phyloP scores from a whole-genome alignment of 129 eudicot species.

The Flaveria bidentis region DNA sequence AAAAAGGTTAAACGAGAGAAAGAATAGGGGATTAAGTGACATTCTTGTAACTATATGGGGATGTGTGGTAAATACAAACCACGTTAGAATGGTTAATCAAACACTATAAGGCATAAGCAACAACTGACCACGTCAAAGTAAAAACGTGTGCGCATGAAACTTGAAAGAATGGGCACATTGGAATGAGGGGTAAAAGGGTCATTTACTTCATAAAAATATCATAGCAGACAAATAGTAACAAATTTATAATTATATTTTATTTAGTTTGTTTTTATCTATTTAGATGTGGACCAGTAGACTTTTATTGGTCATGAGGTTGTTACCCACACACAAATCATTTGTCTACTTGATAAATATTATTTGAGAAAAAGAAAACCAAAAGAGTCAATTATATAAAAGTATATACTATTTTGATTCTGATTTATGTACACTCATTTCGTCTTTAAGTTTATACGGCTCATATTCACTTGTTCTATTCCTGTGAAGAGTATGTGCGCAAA shows the following conservation, averaged over 20 bases:
- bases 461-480: neutral
- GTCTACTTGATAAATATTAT: neutral
- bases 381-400: neutral
- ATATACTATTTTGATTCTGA: too few species aligned
- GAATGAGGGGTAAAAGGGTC: constrained; percentile 25
- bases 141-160: constrained; percentile 28
- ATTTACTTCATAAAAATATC: neutral
- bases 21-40: constrained; percentile 18
- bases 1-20: neutral
- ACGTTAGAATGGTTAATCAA: constrained; percentile 28
- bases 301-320: constrained; percentile 24
- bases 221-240: neutral
- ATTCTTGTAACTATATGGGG: constrained; percentile 5
- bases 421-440: neutral
- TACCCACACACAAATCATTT: constrained; percentile 30
- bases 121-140: constrained; percentile 43
- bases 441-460: neutral
- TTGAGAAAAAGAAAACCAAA: neutral
- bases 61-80: constrained; percentile 17
- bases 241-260: neutral
- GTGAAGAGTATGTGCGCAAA: neutral
- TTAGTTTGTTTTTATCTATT: neutral
- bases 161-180: constrained; percentile 24
- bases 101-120: constrained; percentile 23
- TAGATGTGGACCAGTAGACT: constrained; percentile 11